Percentiles rank a stretch among this genome's conserved stretches.
phyloP scores from a whole-genome alignment of 768 basidiomycete genomes.

The Kwoniella shandongensis region DNA sequence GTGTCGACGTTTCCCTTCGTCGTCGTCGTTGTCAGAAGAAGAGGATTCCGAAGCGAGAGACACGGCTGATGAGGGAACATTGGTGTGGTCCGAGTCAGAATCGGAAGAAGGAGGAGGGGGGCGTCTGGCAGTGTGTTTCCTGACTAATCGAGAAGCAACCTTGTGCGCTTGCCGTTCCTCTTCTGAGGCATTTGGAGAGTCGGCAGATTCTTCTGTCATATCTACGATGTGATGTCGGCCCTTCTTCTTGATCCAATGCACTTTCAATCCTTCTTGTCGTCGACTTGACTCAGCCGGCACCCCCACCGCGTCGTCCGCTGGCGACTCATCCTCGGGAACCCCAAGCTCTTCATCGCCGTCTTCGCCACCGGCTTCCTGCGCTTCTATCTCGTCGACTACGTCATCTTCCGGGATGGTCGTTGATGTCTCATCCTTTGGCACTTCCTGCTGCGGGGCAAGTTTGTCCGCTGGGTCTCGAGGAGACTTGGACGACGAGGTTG shows the following conservation, averaged over 20 bases:
- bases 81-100: slow-evolving; percentile 4
- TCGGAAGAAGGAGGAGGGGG: slow-evolving; percentile 4
- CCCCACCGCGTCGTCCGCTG: neutral
- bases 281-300: neutral
- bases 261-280: slow-evolving; percentile 12
- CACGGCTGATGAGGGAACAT: slow-evolving; percentile 9
- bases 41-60: slow-evolving; percentile 7
- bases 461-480: slow-evolving; percentile 21
- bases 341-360: neutral
- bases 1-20: slow-evolving; percentile 8
- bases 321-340: neutral
- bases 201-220: slow-evolving; percentile 3
- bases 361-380: neutral
- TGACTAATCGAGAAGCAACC: slow-evolving; percentile 13
- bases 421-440: neutral
- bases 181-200: neutral
- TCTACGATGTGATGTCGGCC: slow-evolving; percentile 17
- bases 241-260: slow-evolving; percentile 20
- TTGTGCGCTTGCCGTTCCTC: slow-evolving; percentile 1
- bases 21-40: neutral
- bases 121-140: slow-evolving; percentile 21
- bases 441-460: slow-evolving; percentile 15
- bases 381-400: neutral
- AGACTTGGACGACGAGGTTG: too few relatives aligned
- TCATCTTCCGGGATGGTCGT: neutral